These are phyloP conservation scores for Cyclanthera cordifolia DNA, from an alignment of 306 rosid species.

Conservation along the genomic window DNA sequence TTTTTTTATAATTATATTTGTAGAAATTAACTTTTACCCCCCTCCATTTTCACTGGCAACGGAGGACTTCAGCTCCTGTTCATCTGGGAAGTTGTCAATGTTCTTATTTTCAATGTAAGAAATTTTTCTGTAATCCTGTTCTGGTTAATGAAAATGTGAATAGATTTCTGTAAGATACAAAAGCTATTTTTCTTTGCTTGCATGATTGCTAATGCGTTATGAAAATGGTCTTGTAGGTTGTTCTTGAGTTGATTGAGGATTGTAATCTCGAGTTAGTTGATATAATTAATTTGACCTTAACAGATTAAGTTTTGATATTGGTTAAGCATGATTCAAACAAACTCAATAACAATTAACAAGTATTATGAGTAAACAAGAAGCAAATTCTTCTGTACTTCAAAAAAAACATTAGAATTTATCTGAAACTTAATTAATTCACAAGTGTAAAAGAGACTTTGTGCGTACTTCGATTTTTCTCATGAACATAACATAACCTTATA, in stretches of 20 bases:
- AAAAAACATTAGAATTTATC: no score
- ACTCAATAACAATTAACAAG: no score
- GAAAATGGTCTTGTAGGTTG: neutral
- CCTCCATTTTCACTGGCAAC: no score
- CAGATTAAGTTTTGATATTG: no score
- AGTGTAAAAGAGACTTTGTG: no score
- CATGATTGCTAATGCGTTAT: no score
- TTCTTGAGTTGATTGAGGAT: neutral
- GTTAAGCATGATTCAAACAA: no score
- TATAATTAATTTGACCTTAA: no score
- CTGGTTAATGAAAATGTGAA: conserved; percentile 10
- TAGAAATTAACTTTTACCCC: neutral
- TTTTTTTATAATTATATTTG: neutral
- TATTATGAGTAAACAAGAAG: neutral
- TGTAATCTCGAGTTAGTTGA: neutral
- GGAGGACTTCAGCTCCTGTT: neutral
- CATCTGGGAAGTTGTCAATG: neutral
- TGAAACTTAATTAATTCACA: no score
- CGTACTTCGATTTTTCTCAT: no score
- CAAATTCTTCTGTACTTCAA: no score
- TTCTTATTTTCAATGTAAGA: conserved; percentile 8
- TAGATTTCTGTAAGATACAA: neutral
- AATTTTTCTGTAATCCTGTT: conserved; percentile 19
- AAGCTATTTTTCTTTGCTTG: neutral
- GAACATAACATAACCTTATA: no score